Percentiles rank a stretch among this genome's conserved stretches.
These are phyloP conservation scores for Tirmania nivea DNA, from an alignment of 495 filamentous ascomycete species.

Conservation along the genomic window DNA sequence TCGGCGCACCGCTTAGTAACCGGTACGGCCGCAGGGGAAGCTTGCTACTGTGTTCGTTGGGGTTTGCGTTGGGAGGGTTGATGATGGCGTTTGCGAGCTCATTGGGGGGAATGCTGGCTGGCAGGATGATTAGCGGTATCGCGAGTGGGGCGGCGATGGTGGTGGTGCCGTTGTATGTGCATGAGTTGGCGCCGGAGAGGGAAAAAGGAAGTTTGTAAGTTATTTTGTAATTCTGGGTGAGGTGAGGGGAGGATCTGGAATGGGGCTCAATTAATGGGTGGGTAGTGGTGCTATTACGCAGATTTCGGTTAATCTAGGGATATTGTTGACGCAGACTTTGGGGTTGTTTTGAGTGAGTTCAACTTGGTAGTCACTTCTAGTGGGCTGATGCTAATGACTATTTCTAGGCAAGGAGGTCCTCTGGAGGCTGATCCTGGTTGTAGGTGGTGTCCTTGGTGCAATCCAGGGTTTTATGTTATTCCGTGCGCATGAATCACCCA, in stretches of 20 bases:
- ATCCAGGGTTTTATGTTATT: conserved; percentile 44
- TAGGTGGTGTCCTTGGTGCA: conserved; percentile 45
- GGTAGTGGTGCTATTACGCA: conserved; percentile 68
- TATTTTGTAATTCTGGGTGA: neutral
- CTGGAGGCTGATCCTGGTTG: conserved; percentile 65
- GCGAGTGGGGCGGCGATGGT: conserved; percentile 75
- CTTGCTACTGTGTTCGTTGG: conserved; percentile 48
- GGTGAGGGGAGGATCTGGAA: neutral
- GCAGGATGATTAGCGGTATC: conserved; percentile 58
- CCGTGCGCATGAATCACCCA: conserved; percentile 62
- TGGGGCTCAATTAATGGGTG: neutral
- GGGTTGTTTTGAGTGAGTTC: conserved; percentile 61
- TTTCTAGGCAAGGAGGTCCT: conserved; percentile 27
- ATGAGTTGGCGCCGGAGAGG: conserved; percentile 61
- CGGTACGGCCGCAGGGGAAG: conserved; percentile 47
- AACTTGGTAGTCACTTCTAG: neutral
- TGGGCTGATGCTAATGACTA: neutral
- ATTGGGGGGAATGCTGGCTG: conserved; percentile 45
- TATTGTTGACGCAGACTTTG: conserved; percentile 58
- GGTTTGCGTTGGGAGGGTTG: conserved; percentile 55
- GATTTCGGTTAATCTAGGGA: conserved; percentile 84
- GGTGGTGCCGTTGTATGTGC: conserved; percentile 89
- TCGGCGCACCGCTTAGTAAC: conserved; percentile 50
- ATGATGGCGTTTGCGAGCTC: conserved; percentile 47
- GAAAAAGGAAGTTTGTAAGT: conserved; percentile 52